These are phyloP conservation scores for Xerocomellus amylosporus DNA, from an alignment of 768 basidiomycete species.

Conservation along the genomic window DNA sequence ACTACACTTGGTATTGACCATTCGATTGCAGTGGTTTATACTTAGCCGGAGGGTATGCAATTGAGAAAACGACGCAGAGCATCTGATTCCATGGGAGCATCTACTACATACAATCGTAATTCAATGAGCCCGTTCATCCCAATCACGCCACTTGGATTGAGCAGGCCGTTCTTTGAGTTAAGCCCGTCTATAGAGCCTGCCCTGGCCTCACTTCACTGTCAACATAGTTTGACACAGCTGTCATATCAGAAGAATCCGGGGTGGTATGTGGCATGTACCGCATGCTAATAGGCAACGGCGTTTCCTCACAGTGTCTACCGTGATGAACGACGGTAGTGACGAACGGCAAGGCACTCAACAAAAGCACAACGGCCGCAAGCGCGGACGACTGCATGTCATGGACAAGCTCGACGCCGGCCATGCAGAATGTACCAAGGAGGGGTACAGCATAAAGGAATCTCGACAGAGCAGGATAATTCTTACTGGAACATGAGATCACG, in stretches of 20 bases:
- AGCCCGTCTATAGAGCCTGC: background rate
- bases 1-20: no score
- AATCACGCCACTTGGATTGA: no score
- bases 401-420: slow-evolving; percentile 10
- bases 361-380: slow-evolving; percentile 3
- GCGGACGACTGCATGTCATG: slow-evolving; percentile 5
- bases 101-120: background rate
- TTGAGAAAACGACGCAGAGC: background rate
- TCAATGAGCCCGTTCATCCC: background rate
- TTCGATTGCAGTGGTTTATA: no score
- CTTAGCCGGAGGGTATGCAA: background rate
- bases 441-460: slow-evolving; percentile 15
- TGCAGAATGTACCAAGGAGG: slow-evolving; percentile 10
- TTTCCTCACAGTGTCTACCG: background rate
- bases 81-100: background rate
- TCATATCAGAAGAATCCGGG: background rate
- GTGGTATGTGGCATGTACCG: background rate
- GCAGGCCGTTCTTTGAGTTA: background rate
- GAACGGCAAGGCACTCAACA: slow-evolving; percentile 10
- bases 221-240: background rate
- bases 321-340: background rate
- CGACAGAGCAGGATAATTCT: background rate
- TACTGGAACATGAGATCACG: background rate
- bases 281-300: background rate
- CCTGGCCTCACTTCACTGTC: background rate